Evolutionary conservation across 441 rosid genomes (phyloP).

Genomic region (Breynia disticha): DNA sequence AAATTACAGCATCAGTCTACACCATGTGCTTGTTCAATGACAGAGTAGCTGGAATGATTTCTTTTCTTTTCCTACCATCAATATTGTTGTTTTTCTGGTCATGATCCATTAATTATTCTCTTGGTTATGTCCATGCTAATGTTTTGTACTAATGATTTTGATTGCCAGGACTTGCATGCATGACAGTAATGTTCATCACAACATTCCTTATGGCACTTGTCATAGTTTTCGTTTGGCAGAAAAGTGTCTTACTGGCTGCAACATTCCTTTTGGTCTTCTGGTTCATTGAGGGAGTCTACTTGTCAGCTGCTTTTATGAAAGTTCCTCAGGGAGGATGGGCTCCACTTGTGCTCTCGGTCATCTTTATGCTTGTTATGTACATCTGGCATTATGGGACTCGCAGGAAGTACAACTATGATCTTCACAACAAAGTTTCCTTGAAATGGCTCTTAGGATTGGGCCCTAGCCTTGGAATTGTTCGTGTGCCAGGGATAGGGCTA

Average conservation of each 20-base stretch:
- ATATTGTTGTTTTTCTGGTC: no score
- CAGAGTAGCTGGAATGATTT: no score
- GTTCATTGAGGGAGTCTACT: constrained; percentile 65
- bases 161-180: constrained; percentile 74
- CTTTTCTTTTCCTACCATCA: no score
- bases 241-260: constrained; percentile 40
- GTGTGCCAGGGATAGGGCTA: constrained; percentile 90
- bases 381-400: constrained; percentile 90
- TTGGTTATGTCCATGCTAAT: constrained; percentile 7
- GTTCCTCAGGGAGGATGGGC: constrained; percentile 90
- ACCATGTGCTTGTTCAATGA: no score
- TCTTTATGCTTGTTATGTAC: constrained; percentile 68
- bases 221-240: constrained; percentile 70
- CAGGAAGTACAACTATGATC: constrained; percentile 72
- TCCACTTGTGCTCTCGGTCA: constrained; percentile 56
- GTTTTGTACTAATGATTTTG: constrained; percentile 13
- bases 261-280: constrained; percentile 56
- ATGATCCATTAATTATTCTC: no score
- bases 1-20: no score
- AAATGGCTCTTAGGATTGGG: constrained; percentile 85
- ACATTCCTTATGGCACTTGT: constrained; percentile 88
- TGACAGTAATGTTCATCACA: constrained; percentile 72
- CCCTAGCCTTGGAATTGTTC: constrained; percentile 92
- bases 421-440: constrained; percentile 85
- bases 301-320: constrained; percentile 70